A percentile compares a stretch with the other conserved stretches of the same genome.
These are phyloP conservation scores for Arabis alpina DNA, from an alignment of 345 rosid species.

Conservation along the genomic window DNA sequence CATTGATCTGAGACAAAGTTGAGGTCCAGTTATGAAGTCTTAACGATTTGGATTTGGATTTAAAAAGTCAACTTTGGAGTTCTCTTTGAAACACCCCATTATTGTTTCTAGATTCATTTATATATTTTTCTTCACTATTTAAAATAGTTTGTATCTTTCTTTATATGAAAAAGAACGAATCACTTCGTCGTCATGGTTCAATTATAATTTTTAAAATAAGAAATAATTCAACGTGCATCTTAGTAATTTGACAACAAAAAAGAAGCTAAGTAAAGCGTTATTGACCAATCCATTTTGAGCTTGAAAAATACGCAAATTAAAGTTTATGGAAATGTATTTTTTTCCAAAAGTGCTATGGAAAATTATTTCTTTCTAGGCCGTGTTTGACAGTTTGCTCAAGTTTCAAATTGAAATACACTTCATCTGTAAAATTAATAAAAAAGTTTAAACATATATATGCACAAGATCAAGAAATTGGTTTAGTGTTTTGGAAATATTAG, in stretches of 20 bases:
- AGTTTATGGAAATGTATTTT: no score
- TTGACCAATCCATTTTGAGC: conserved; percentile 26
- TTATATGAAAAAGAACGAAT: conserved; percentile 7
- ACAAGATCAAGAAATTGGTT: conserved; percentile 9
- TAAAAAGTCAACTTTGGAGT: conserved; percentile 43
- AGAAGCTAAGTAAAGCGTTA: background rate
- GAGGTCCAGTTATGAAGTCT: conserved; percentile 30
- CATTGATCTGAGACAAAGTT: conserved; percentile 31
- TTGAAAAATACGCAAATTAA: conserved; percentile 6
- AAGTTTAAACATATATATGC: conserved; percentile 11
- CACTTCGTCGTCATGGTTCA: conserved; percentile 11
- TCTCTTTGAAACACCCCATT: conserved; percentile 28
- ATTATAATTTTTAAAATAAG: conserved; percentile 5
- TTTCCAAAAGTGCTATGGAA: background rate
- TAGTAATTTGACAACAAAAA: conserved; percentile 30
- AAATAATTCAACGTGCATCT: conserved; percentile 40
- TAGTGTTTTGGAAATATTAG: conserved; percentile 1
- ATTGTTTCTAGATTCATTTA: conserved; percentile 25
- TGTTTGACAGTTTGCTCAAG: conserved; percentile 28
- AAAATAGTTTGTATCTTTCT: background rate
- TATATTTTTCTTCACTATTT: conserved; percentile 25
- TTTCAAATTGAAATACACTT: background rate
- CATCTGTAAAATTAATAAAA: conserved; percentile 2
- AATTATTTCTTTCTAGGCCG: conserved; percentile 10
- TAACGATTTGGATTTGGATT: conserved; percentile 27